phyloP scores from a whole-genome alignment of 192 early-diverging fungal genomes.

The Helicostylum pulchrum region DNA sequence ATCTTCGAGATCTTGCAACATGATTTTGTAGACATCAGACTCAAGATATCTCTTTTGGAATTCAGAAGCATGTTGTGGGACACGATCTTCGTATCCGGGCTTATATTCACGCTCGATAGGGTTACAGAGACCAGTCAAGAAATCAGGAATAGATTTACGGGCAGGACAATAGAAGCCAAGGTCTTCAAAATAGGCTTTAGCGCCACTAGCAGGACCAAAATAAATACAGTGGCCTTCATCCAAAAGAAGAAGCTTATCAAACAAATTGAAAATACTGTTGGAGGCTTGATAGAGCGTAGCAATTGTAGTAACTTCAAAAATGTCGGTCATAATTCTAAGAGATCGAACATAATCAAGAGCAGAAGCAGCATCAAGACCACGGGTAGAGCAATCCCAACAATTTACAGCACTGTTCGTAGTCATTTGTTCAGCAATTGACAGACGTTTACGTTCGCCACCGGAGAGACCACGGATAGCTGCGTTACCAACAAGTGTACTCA shows the following conservation, averaged over 20 bases:
- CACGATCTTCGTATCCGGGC: conserved; percentile 51
- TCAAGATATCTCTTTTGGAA: conserved; percentile 57
- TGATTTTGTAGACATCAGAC: conserved; percentile 37
- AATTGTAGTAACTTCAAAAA: conserved; percentile 59
- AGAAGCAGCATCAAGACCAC: conserved; percentile 77
- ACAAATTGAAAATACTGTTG: conserved; percentile 73
- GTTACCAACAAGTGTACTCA: conserved; percentile 70
- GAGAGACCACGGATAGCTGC: conserved; percentile 75
- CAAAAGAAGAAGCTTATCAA: conserved; percentile 66
- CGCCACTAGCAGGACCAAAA: conserved; percentile 60
- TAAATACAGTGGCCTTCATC: conserved; percentile 67
- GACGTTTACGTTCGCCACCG: conserved; percentile 75
- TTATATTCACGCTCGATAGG: conserved; percentile 48
- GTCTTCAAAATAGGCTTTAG: conserved; percentile 59
- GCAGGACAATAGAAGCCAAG: conserved; percentile 61
- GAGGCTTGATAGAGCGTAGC: conserved; percentile 64
- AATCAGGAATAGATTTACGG: conserved; percentile 72
- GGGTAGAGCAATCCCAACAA: conserved; percentile 61
- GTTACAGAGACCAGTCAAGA: conserved; percentile 68
- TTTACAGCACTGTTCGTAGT: conserved; percentile 54
- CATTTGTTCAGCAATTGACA: conserved; percentile 76
- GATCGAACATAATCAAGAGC: conserved; percentile 77
- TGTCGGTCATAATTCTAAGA: conserved; percentile 69
- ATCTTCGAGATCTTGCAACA: conserved; percentile 39
- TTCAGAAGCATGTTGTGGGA: conserved; percentile 57